Evolutionary conservation across 2,329 filamentous ascomycete genomes (phyloP), one percentile per base, ranked within the genome.

Genomic region (Zasmidium angulare): DNA sequence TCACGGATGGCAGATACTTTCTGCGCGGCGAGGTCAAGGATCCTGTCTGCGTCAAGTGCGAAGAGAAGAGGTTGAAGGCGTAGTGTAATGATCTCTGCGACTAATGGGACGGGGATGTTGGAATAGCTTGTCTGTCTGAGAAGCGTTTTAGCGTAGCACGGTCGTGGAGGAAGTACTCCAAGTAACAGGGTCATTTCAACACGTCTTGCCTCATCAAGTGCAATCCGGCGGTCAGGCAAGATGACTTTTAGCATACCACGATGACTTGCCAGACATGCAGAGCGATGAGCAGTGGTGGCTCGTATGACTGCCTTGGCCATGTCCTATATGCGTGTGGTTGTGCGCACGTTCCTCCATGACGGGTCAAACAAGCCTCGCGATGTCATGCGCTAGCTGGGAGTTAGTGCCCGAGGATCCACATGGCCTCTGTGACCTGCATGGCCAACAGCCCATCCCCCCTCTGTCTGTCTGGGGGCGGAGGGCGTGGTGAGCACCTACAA

Each of bases 1-100:
- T 88, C 66, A 80, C 81, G 3, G 85, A 88, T 59, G 86, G 85
- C 0, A 74, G 84, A 51, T 88, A 87, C 72, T 88, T 88, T 66
- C 77, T 87, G 11, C 78, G 84, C 36, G 83, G 84, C 53, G 81
- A 84, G 20, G 78, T 79, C 23, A 79, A 85, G 65, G 78, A 84
- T 61, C 84, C 85, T 2, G 83, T 87, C 10, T 88, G 86, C 72
- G 83, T 87, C 50, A 74, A 71, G 62, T 88, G 86, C 67, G 86
- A 88, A 71, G 84, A 85, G 71, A 79, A 80, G 64, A 79, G 86
- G 65, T 71, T 88, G 64, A 88, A 88, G 71, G 83, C 84, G 47
- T 86, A 71, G 83, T 84, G 46, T 86, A 68, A 68, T 31, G n/a
- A 19, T 43, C 6, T 61, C 53, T 46, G 26, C 19, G 23, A 29